A percentile compares a stretch with the other conserved stretches of the same genome.
Evolutionary conservation across 371 early-diverging fungal genomes (phyloP).

Genomic region (Entomophthora muscae): DNA sequence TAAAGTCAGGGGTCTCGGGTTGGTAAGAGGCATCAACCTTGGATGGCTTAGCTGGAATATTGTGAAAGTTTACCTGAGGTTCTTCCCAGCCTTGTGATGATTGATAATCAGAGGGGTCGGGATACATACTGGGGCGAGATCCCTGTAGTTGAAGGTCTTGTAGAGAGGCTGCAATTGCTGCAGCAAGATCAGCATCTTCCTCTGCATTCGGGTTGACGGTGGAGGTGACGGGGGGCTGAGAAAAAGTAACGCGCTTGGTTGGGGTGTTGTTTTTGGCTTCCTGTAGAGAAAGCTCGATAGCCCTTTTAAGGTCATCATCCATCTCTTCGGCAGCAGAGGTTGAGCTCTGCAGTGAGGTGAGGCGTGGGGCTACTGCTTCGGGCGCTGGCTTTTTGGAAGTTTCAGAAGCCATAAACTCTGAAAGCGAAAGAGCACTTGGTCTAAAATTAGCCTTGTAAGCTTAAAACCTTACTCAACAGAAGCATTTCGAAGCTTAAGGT

Average conservation of each 20-base stretch:
- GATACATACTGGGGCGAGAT: background rate
- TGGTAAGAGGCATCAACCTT: constrained; percentile 49
- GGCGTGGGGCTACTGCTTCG: background rate
- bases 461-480: constrained; percentile 5
- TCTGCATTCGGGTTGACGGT: constrained; percentile 20
- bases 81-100: background rate
- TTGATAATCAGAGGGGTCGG: background rate
- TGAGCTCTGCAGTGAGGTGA: constrained; percentile 6
- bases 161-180: constrained; percentile 86
- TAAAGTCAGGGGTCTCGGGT: constrained; percentile 39
- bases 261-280: constrained; percentile 23
- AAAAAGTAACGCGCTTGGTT: constrained; percentile 13
- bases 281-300: constrained; percentile 69
- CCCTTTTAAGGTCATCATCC: constrained; percentile 70
- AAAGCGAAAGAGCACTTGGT: background rate
- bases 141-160: constrained; percentile 27
- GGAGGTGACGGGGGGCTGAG: constrained; percentile 5
- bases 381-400: background rate
- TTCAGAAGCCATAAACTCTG: constrained; percentile 7
- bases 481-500: constrained; percentile 20
- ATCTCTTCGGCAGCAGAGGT: no score
- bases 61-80: no score
- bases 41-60: constrained; percentile 32
- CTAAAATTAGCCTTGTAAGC: no score
- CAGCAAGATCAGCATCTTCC: constrained; percentile 73